Evolutionary conservation across 345 rosid genomes (phyloP).

Genomic region (Boechera divaricarpa): DNA sequence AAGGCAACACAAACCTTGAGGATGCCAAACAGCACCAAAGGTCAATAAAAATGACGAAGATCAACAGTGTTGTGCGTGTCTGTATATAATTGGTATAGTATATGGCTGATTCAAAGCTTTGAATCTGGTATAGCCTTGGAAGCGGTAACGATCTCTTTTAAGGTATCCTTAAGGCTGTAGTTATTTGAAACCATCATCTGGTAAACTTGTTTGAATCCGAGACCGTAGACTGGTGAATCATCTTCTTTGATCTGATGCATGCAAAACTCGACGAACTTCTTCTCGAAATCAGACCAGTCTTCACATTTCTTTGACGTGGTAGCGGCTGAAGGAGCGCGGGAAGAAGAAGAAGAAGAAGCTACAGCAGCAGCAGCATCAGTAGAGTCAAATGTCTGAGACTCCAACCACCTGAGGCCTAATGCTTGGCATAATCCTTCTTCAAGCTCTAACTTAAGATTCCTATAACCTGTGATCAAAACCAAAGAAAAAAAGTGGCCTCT

Average conservation of each 20-base stretch:
- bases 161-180: constrained; percentile 54
- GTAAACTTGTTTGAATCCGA: constrained; percentile 68
- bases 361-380: constrained; percentile 42
- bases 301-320: constrained; percentile 62
- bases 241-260: constrained; percentile 59
- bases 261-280: constrained; percentile 72
- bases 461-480: constrained; percentile 23
- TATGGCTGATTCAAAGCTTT: constrained; percentile 19
- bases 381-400: constrained; percentile 63
- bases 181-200: constrained; percentile 58
- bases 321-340: constrained; percentile 36
- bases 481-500: neutral
- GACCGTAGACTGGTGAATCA: constrained; percentile 74
- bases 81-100: neutral
- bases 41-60: neutral
- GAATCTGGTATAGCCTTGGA: constrained; percentile 7
- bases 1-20: neutral
- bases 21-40: neutral
- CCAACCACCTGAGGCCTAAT: constrained; percentile 84
- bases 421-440: constrained; percentile 99
- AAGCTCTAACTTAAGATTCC: constrained; percentile 62
- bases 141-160: constrained; percentile 31
- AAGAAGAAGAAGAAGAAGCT: constrained; percentile 49
- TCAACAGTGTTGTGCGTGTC: neutral
- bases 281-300: constrained; percentile 60